phyloP scores from a whole-genome alignment of 2,329 filamentous ascomycete species.

The Teratosphaeria pseudoeucalypti region DNA sequence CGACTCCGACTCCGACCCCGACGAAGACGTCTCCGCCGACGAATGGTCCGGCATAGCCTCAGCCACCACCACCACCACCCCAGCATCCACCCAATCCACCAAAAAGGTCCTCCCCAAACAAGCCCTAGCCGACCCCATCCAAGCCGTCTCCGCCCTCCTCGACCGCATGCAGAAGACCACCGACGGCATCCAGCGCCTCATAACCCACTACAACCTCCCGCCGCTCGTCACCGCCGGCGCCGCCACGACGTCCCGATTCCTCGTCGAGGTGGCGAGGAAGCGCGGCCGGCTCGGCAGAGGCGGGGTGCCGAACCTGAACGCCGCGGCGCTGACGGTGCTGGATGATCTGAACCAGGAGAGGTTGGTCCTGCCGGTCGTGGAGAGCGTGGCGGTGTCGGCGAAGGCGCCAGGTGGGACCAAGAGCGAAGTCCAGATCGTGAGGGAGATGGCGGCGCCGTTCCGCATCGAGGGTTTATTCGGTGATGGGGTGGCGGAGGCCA shows the following conservation, averaged over 20 bases:
- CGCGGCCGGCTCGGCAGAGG: constrained; percentile 79
- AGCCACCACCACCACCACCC: neutral
- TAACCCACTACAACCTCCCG: constrained; percentile 74
- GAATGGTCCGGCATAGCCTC: constrained; percentile 8
- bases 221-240: constrained; percentile 59
- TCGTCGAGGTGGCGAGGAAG: constrained; percentile 91
- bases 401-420: constrained; percentile 33
- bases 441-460: constrained; percentile 89
- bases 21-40: constrained; percentile 36
- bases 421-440: constrained; percentile 75
- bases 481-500: constrained; percentile 34
- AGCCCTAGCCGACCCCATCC: constrained; percentile 85
- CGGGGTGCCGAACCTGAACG: constrained; percentile 77
- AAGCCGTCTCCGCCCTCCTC: constrained; percentile 75
- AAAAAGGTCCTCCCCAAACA: constrained; percentile 80
- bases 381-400: constrained; percentile 1
- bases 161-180: constrained; percentile 64
- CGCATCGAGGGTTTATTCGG: constrained; percentile 90
- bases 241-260: constrained; percentile 78
- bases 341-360: constrained; percentile 95
- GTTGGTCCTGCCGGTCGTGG: constrained; percentile 41
- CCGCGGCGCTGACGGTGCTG: constrained; percentile 84
- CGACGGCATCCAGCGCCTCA: constrained; percentile 66
- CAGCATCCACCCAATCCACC: constrained; percentile 3
- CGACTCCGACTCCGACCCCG: constrained; percentile 38